Conservation (phyloP, 140 eudicot species). For the Erigeron philadelphicus region DNA sequence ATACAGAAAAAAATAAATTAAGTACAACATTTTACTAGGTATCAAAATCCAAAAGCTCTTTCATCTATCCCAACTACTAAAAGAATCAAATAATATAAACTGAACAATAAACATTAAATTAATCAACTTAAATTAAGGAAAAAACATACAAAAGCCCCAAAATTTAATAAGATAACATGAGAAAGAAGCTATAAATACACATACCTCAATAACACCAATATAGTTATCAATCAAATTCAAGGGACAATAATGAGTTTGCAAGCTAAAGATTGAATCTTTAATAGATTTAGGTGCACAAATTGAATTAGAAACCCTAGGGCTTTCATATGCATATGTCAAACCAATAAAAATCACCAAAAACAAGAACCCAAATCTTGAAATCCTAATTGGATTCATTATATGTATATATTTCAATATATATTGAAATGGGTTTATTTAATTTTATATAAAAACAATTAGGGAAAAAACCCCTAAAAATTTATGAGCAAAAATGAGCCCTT, state of each 20-base stretch:
- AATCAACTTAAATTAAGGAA: no score
- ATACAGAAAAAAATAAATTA: no score
- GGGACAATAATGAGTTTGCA: constrained; percentile 37
- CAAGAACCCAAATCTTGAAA: constrained; percentile 35
- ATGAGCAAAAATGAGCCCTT: constrained; percentile 7
- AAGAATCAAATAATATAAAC: no score
- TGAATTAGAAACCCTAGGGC: constrained; percentile 37
- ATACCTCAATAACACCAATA: constrained; percentile 66
- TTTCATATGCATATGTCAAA: constrained; percentile 38
- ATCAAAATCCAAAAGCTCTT: no score
- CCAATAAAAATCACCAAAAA: constrained; percentile 36
- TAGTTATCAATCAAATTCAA: constrained; percentile 26
- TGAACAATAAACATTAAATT: no score
- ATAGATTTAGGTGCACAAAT: constrained; percentile 42
- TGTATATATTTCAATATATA: constrained; percentile 14
- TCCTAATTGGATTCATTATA: constrained; percentile 19
- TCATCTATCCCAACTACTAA: no score
- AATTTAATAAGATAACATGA: not conserved
- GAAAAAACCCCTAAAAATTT: constrained; percentile 13
- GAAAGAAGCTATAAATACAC: not conserved
- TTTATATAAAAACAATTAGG: constrained; percentile 1
- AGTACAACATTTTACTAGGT: no score
- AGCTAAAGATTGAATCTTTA: constrained; percentile 45
- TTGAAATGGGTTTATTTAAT: not conserved
- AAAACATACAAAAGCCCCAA: constrained; percentile 5